Evolutionary conservation across 148 eudicot genomes (phyloP), one percentile per base, ranked within the genome.

Genomic region (Vaccinium macrocarpon): DNA sequence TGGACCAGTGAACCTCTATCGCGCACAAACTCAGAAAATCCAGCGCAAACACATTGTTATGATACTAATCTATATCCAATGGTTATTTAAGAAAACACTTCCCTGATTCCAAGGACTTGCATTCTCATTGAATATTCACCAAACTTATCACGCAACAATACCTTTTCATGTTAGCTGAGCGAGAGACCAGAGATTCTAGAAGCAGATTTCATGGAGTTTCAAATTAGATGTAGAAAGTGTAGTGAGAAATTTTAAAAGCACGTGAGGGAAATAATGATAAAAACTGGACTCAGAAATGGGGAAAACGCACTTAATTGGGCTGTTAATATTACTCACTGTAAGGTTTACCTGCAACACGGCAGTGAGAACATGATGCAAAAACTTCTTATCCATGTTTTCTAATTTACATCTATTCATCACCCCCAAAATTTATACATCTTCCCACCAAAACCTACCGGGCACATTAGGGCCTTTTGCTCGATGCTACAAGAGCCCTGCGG

Each of bases 351-450:
- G 70, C 57, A 49, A 49, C 27, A 14, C 9, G 76, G 42, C 76
- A 48, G 14, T 81, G 42, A 81, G 15, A 81, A 48, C 46, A 66
- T 49, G 76, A 49, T 66, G 46, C 56, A 23, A 23, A 23, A 38
- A 10, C 75, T 64, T 62, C 42, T 48, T 49, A 81, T 50, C 15
- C 46, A 6, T 8, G 18, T 64, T 15, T 66, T 35, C 53, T 70
- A 81, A 81, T 81, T 48, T 49, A 66, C 83, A 48, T 12, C 75
- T 19, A 38, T 25, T 77, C 80, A 50, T 50, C 61, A 51, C 59
- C 57, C 29, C 23, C 50, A 77, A 13, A 9, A 18, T 50, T 76
- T 77, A 50, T 53, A 77, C 51, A 66, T 66, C 19, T 81, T 25
- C 59, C 46, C 57, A 64, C 68, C 42, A 27, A 66, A 81, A 46